A percentile compares a stretch with the other conserved stretches of the same genome.
Conservation (phyloP, 2,329 filamentous ascomycete genomes). For the Calonectria henricotiae region DNA sequence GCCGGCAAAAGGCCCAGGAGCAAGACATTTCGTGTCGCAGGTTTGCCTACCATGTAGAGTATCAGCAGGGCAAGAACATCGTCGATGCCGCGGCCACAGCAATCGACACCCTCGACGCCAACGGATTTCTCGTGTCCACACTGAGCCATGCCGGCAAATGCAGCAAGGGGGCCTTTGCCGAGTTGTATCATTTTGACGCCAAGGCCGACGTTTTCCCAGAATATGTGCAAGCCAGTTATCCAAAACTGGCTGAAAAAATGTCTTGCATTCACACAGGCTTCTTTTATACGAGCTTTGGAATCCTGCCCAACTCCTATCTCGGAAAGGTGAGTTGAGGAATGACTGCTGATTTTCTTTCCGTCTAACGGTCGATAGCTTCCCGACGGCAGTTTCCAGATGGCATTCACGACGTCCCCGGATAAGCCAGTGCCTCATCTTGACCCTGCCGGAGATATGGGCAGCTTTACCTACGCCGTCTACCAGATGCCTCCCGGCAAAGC, state of each 20-base stretch:
- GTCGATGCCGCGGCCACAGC: conserved; percentile 67
- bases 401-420: conserved; percentile 62
- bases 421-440: conserved; percentile 63
- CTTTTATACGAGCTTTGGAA: conserved; percentile 66
- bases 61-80: conserved; percentile 63
- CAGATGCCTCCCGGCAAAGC: conserved; percentile 66
- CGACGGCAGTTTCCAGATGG: conserved; percentile 65
- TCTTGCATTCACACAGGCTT: conserved; percentile 68
- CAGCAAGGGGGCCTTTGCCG: conserved; percentile 63
- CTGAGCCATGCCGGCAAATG: conserved; percentile 66
- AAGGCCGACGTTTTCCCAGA: conserved; percentile 69
- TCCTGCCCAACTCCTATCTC: conserved; percentile 66
- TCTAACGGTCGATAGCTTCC: conserved; percentile 50
- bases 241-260: conserved; percentile 65
- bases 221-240: conserved; percentile 63
- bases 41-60: conserved; percentile 68
- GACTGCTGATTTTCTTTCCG: not conserved
- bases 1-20: conserved; percentile 58
- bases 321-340: conserved; percentile 58
- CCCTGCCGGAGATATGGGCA: conserved; percentile 65
- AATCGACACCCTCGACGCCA: conserved; percentile 61
- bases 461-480: conserved; percentile 66
- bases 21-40: conserved; percentile 61
- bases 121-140: conserved; percentile 69
- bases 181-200: conserved; percentile 69